Base-by-base conservation (phyloP, 2,329 filamentous ascomycete species). In the Cladosporium sp. region DNA sequence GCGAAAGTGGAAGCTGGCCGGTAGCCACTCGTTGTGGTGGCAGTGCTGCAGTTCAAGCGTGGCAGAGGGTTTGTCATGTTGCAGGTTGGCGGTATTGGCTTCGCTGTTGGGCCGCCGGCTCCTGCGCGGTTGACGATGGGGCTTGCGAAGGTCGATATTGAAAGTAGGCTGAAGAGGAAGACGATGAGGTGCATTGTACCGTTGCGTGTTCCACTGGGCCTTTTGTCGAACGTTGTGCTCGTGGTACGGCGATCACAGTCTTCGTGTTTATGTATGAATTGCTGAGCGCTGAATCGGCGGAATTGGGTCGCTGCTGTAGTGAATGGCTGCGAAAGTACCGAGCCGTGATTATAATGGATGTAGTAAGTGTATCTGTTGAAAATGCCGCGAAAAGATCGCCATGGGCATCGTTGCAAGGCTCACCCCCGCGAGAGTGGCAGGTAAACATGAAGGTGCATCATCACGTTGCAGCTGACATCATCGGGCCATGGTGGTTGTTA, bases 21-120 rank as follows among this genome's bases (percentile, higher is more conserved):
- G 66, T 75, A 78, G 67, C 65, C 66, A 52, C 41, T 65, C 38
- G 65, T 65, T 51, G 38, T 68, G 60, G 59, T 59, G 3, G 55
- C 8, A 21, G 3, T 51, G 15, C n/a, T 49, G 28, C 26, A n/a
- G 64, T 21, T 49, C 26, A 64, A 63, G 54, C 66, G 51, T 0
- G 74, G 73, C 11, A 77, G 67, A 28, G 77, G 71, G 65, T 74
- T 73, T 26, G 71, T 73, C 60, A 79, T 58, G 8, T 73, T 75
- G 73, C 79, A 81, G 44, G 70, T 76, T 0, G 74, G 60, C 2
- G 78, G 76, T 30, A 80, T 75, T 11, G 78, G 75, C 8, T 66
- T 67, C 54, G 69, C 68, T 12, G 69, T 69, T 21, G 79, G 78
- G 2, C 74, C 78, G 59, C 78, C 78, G 28, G 78, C 78, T 41